A percentile compares a stretch with the other conserved stretches of the same genome.
Evolutionary conservation across 306 rosid species (phyloP).

Genomic region (Rosa chinensis): DNA sequence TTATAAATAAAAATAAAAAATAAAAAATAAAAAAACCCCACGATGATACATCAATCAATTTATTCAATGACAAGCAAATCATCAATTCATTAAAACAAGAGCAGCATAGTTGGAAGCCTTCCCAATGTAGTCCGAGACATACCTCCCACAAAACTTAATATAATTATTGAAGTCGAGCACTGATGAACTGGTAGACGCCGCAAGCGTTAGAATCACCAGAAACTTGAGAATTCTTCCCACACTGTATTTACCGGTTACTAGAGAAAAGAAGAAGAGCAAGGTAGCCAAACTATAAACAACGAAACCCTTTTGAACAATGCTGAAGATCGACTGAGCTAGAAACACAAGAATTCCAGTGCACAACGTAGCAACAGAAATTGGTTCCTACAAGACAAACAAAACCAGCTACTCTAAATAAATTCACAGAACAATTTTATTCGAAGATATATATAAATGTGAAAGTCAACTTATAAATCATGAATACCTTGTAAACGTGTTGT

Average conservation of each 20-base stretch:
- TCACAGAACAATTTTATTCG: background rate
- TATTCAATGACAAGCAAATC: background rate
- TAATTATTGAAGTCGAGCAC: conserved; percentile 18
- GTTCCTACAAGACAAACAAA: conserved; percentile 26
- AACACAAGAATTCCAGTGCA: conserved; percentile 21
- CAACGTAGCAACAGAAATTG: conserved; percentile 24
- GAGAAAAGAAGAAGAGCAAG: conserved; percentile 6
- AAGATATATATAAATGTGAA: background rate
- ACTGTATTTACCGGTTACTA: conserved; percentile 27
- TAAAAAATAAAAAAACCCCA: background rate
- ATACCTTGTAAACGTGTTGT: conserved; percentile 19
- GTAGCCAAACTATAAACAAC: conserved; percentile 12
- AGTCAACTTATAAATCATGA: background rate
- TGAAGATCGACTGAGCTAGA: conserved; percentile 4
- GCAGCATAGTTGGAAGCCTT: conserved; percentile 25
- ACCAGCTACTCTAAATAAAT: background rate
- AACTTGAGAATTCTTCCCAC: conserved; percentile 18
- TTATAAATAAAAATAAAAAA: background rate
- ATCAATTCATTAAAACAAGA: background rate
- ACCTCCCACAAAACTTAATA: conserved; percentile 17
- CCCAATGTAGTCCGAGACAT: background rate
- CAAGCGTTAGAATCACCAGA: conserved; percentile 9
- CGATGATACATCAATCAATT: background rate
- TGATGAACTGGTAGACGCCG: conserved; percentile 11
- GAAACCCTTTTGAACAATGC: conserved; percentile 10